Evolutionary conservation across 306 rosid species (phyloP).

Genomic region (Pachyrhizus erosus): DNA sequence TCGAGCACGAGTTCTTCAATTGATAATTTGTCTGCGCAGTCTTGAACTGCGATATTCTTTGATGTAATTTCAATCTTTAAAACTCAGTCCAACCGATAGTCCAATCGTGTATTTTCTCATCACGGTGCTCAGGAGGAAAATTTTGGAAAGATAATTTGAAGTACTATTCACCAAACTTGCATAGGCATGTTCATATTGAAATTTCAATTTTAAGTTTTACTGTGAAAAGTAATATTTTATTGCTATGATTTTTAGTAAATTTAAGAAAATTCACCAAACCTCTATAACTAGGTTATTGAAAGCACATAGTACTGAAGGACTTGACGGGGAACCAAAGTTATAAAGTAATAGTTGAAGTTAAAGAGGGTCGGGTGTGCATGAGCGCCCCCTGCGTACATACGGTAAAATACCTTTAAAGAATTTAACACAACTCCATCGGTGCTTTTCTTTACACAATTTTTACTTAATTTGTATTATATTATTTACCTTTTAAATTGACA

Average conservation of each 20-base stretch:
- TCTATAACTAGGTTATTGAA: not conserved
- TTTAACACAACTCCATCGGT: not conserved
- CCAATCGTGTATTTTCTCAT: not conserved
- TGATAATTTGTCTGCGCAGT: not conserved
- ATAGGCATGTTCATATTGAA: not conserved
- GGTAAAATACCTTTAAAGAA: too few relatives aligned
- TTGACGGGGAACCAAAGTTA: too few relatives aligned
- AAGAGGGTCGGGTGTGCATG: too few relatives aligned
- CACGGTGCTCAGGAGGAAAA: not conserved
- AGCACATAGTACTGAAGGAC: not conserved
- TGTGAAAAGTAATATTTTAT: not conserved
- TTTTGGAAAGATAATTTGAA: not conserved
- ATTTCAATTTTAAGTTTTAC: not conserved
- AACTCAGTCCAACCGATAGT: not conserved
- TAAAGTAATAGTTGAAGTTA: too few relatives aligned
- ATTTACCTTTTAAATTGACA: not conserved
- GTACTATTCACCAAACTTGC: not conserved
- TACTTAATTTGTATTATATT: not conserved
- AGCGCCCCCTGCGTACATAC: too few relatives aligned
- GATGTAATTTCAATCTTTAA: constrained; percentile 17
- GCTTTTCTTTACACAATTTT: not conserved
- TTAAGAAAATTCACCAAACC: not conserved
- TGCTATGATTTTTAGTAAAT: not conserved
- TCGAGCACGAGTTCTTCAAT: not conserved
- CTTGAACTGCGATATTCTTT: constrained; percentile 14